Conservation (phyloP, 1,284 basidiomycete species). For the Ganoderma meredithae region DNA sequence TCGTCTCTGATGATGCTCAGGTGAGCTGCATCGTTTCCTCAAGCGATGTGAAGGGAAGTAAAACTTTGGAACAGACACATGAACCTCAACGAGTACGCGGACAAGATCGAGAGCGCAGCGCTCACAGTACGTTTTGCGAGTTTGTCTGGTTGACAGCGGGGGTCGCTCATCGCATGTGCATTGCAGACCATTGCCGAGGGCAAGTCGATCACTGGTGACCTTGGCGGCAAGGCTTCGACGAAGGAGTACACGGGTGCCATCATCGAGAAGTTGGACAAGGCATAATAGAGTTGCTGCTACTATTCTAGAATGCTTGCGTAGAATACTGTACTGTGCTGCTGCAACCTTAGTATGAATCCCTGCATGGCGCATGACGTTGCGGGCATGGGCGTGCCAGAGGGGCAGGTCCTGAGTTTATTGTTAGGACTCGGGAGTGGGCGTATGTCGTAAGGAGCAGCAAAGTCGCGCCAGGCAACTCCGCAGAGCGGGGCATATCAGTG, state of each 20-base stretch:
- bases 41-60: neutral
- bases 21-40: constrained; percentile 49
- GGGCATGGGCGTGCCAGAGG: neutral
- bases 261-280: constrained; percentile 71
- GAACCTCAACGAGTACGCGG: constrained; percentile 87
- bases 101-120: constrained; percentile 92
- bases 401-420: neutral
- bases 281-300: constrained; percentile 43
- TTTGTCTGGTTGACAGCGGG: no score
- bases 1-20: constrained; percentile 98
- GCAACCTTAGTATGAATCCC: constrained; percentile 20
- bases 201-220: constrained; percentile 90
- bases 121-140: constrained; percentile 62
- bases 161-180: neutral
- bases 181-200: constrained; percentile 93
- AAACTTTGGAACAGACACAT: constrained; percentile 76
- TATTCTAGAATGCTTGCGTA: constrained; percentile 33
- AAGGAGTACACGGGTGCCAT: constrained; percentile 90
- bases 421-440: constrained; percentile 14
- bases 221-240: constrained; percentile 91
- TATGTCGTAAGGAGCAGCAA: constrained; percentile 9
- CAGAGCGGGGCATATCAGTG: constrained; percentile 31
- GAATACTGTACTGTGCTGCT: constrained; percentile 33
- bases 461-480: constrained; percentile 22
- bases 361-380: constrained; percentile 13